These are phyloP conservation scores for Saccharomyces hybrid DNA, from an alignment of 1,139 yeast genomes.

Conservation along the genomic window DNA sequence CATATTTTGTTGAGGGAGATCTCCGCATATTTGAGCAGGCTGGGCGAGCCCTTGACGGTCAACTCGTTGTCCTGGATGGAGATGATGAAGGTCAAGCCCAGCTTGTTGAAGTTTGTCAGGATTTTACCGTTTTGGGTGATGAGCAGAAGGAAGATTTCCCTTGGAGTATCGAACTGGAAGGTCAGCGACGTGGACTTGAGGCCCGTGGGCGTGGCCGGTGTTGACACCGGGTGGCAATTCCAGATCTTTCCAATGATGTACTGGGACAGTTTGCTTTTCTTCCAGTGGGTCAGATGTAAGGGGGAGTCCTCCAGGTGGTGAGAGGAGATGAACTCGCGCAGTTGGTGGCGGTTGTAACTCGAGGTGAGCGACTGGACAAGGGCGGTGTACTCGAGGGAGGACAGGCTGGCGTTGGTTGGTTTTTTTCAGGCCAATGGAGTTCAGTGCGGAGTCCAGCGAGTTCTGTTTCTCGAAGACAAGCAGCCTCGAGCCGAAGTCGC, in stretches of 20 bases:
- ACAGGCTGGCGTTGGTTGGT: not conserved
- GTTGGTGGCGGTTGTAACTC: conserved; percentile 6
- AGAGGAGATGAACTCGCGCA: not conserved
- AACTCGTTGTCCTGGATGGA: conserved; percentile 30
- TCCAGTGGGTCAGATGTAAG: conserved; percentile 7
- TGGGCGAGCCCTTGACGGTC: conserved; percentile 28
- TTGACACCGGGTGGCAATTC: conserved; percentile 27
- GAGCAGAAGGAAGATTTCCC: conserved; percentile 25
- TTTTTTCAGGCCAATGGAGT: not conserved
- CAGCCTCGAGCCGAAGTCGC: not conserved
- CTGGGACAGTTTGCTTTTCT: conserved; percentile 22
- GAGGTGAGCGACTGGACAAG: not conserved
- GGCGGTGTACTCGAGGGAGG: not conserved
- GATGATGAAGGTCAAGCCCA: conserved; percentile 31
- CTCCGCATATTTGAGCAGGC: conserved; percentile 33
- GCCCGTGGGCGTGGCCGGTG: not conserved
- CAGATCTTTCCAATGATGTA: conserved; percentile 37
- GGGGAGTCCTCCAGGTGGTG: not conserved
- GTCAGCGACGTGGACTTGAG: conserved; percentile 32
- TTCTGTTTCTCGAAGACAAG: not conserved
- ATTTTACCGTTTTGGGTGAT: conserved; percentile 39
- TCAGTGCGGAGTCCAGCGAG: not conserved
- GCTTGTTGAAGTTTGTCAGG: conserved; percentile 26
- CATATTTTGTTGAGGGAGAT: conserved; percentile 34
- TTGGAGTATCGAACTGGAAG: conserved; percentile 11